Evolutionary conservation across 306 rosid species (phyloP).

Genomic region (Datisca glomerata): DNA sequence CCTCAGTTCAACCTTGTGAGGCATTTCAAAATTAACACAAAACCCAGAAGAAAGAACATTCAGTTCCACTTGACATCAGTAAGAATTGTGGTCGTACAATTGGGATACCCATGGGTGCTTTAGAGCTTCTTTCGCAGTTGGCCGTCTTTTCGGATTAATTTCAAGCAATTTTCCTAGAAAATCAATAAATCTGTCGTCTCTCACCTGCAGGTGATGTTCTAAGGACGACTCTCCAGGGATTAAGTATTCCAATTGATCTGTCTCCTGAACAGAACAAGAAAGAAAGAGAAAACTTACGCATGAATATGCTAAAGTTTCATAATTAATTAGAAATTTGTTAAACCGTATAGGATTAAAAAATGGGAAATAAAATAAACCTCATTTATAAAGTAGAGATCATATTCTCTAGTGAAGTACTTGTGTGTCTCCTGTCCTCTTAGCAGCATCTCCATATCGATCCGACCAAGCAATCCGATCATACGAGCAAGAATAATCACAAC

Average conservation of each 20-base stretch:
- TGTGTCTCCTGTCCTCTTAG: conserved; percentile 69
- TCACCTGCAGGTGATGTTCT: conserved; percentile 56
- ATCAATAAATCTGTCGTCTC: conserved; percentile 47
- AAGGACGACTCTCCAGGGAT: conserved; percentile 71
- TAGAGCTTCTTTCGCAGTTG: conserved; percentile 63
- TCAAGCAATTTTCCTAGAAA: conserved; percentile 55
- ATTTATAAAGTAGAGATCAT: conserved; percentile 61
- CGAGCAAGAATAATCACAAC: conserved; percentile 73
- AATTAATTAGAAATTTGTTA: background rate
- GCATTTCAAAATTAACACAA: no score
- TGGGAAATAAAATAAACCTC: conserved; percentile 49
- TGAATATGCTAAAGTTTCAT: no score
- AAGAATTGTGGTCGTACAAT: conserved; percentile 23
- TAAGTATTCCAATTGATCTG: conserved; percentile 67
- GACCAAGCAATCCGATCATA: conserved; percentile 79
- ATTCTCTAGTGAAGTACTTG: conserved; percentile 85
- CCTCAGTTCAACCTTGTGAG: no score
- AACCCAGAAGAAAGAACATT: background rate
- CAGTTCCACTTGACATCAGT: no score
- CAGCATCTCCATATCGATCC: conserved; percentile 77
- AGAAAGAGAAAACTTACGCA: no score
- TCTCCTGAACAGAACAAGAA: conserved; percentile 38
- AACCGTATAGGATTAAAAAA: background rate
- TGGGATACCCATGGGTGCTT: conserved; percentile 92
- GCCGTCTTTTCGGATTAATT: conserved; percentile 70